Evolutionary conservation across 1,139 yeast genomes (phyloP), one percentile per base, ranked within the genome.

Genomic region (Kodamaea sp.): DNA sequence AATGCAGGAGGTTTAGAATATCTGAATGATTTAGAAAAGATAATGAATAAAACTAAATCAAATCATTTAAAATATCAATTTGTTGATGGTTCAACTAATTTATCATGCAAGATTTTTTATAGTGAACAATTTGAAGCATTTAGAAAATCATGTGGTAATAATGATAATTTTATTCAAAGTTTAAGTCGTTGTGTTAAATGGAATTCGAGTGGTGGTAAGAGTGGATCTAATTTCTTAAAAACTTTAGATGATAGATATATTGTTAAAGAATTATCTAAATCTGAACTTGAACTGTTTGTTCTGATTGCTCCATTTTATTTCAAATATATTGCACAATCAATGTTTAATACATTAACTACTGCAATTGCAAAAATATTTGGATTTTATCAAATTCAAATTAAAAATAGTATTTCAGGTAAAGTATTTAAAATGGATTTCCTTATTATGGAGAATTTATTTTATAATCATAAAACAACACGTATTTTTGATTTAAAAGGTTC

Each of bases 111-210:
- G 61, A 85, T 94, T 6, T 94, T 92, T 57, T 94, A 85, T 65
- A 86, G 96, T 5, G 98, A 90, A 53, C 98, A 94, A 57, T 94
- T 94, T 65, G 97, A 90, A 55, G 97, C 97, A 0, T 81, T 94
- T 49, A 70, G 98, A 43, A 73, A 78, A 43, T 82, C 86, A 15
- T 90, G 97, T 67, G 90, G 88, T 0, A 79, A 84, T 45, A 81
- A 82, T 42, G 84, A 78, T 5, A 77, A 77, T 48, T 92, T 84
- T 50, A 79, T 92, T 31, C 96, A 89, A 58, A 88, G 97, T 59
- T 73, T 94, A 40, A 83, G 97, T 9, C 67, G 98, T 46, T 92
- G 99, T 63, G 78, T 89, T 26, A 87, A 89, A 57, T 94, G 97
- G 97, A 92, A 92, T 53, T 84, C 95, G 0, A 78, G 84, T 33